Evolutionary conservation across 768 basidiomycete genomes (phyloP).

Genomic region (Russula foetens): DNA sequence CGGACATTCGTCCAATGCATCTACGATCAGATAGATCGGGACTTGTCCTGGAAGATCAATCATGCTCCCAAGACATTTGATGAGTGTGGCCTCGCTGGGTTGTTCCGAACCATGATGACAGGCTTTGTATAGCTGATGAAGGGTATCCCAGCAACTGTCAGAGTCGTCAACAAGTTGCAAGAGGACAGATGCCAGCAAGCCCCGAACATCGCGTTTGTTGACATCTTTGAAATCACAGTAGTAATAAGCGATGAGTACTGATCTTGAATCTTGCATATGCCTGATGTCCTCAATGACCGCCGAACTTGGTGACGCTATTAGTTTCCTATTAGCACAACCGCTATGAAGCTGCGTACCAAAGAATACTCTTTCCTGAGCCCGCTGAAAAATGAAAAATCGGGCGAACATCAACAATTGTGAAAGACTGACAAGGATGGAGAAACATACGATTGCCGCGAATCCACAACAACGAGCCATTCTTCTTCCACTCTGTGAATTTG

Average conservation of each 20-base stretch:
- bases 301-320: not conserved
- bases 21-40: not conserved
- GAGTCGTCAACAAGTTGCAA: not conserved
- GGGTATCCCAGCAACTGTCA: not conserved
- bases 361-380: not conserved
- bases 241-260: not conserved
- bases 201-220: not conserved
- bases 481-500: not conserved
- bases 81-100: not conserved
- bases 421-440: not conserved
- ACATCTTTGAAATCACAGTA: not conserved
- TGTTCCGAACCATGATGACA: not conserved
- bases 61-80: not conserved
- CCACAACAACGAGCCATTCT: not conserved
- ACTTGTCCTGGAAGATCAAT: not conserved
- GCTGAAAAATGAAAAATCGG: not conserved
- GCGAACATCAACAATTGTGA: not conserved
- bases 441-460: constrained; percentile 2
- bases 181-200: not conserved
- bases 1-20: not conserved
- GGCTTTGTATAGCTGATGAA: not conserved
- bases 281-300: not conserved
- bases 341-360: not conserved
- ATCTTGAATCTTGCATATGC: not conserved
- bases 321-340: not conserved